Evolutionary conservation across 768 basidiomycete genomes (phyloP).

Genomic region (Auriscalpium vulgare): DNA sequence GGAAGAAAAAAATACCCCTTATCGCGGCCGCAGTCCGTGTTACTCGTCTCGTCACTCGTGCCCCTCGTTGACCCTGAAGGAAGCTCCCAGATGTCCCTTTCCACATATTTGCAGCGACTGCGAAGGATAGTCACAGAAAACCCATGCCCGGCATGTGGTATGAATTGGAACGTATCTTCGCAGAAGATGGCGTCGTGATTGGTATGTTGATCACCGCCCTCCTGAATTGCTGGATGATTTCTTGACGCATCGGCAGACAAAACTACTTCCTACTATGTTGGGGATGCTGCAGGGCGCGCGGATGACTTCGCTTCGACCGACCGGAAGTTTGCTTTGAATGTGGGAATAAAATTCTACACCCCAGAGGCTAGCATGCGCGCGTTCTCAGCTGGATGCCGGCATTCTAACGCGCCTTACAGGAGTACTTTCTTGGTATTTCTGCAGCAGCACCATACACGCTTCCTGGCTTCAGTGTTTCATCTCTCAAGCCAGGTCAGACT

Average conservation of each 20-base stretch:
- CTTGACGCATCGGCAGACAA: slow-evolving; percentile 41
- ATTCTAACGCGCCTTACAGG: slow-evolving; percentile 35
- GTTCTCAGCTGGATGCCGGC: neutral
- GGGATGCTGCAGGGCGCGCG: slow-evolving; percentile 82
- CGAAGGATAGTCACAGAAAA: slow-evolving; percentile 71
- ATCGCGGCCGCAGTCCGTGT: slow-evolving; percentile 54
- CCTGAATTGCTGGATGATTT: neutral
- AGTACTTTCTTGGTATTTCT: slow-evolving; percentile 62
- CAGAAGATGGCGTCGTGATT: slow-evolving; percentile 49
- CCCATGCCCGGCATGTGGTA: slow-evolving; percentile 86
- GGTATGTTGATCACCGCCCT: slow-evolving; percentile 33
- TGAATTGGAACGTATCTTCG: slow-evolving; percentile 57
- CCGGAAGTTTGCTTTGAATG: slow-evolving; percentile 77
- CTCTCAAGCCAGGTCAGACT: slow-evolving; percentile 22
- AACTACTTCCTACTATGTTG: slow-evolving; percentile 65
- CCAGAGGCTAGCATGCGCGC: slow-evolving; percentile 58
- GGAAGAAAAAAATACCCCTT: slow-evolving; percentile 69
- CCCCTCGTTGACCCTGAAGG: neutral
- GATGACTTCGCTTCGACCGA: slow-evolving; percentile 78
- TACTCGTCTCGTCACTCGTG: neutral
- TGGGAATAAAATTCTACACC: slow-evolving; percentile 66
- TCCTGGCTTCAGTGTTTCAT: slow-evolving; percentile 61
- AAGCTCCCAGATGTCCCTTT: slow-evolving; percentile 74
- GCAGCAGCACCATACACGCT: slow-evolving; percentile 38
- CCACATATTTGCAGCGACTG: slow-evolving; percentile 68